Base-by-base conservation (phyloP, 2,329 filamentous ascomycete genomes). In the Cercospora citrullina region DNA sequence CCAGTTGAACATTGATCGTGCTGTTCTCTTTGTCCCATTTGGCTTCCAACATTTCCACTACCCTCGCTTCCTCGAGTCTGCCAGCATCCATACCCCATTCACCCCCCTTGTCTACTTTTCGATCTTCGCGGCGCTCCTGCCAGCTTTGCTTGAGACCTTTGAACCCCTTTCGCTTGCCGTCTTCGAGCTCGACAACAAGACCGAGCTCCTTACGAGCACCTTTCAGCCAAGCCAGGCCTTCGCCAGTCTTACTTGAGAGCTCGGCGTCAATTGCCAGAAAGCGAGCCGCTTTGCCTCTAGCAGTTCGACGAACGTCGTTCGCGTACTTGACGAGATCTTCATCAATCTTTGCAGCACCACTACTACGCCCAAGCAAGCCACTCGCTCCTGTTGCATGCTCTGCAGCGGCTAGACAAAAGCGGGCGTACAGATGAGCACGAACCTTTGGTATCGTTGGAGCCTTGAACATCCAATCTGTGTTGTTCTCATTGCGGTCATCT, bases 381-480 rank as follows among this genome's bases (percentile, higher is more conserved):
- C 81, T 79, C 2, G 93, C 92, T 77, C 91, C 89, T 28, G 89
- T 87, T 1, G 94, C 93, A 79, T 98, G 94, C 73, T 97, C 94
- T 0, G 91, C 90, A 0, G 94, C 92, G 0, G 93, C 92, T 10
- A 98, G 85, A 77, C 93, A 98, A 7, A 98, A 83, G 0, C 94
- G 86, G 1, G 93, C 93, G 76, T 96, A 96, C 1, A 99, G 84
- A 75, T 96, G 90, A 8, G 93, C 93, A 58, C 94, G 89, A 18
- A 97, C 93, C 77, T 94, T 94, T 31, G 93, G 91, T 60, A 97
- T 92, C 61, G 93, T 89, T 0, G 94, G 93, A 0, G 93, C 87
- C 75, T 91, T 92, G 79, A 95, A 96, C 93, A 98, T 98, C 94
- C 94, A 99, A 72, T 98, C 94, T 69, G 87, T 93, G 78, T 94